Base-by-base conservation (phyloP, 768 basidiomycete species). In the Xanthoconium stramineum region DNA sequence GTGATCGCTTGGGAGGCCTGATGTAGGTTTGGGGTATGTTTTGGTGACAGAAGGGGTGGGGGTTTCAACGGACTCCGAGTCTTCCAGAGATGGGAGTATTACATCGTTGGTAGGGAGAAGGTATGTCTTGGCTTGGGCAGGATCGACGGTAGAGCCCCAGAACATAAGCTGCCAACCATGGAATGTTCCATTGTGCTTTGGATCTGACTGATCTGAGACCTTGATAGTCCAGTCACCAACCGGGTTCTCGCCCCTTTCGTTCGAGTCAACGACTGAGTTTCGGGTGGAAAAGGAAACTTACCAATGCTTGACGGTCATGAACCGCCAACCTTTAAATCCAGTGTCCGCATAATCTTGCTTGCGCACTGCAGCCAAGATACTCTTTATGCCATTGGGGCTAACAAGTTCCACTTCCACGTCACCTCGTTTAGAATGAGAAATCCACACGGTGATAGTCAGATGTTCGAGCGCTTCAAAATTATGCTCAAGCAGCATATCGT, bases 271-370 rank as follows among this genome's bases (percentile, higher is more conserved):
- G 50, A 36, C 37, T 29, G 49, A 28, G 7, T 14, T 36, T 56
- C n/a, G 45, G 19, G 47, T 55, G 12, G 24, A 61, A 36, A 55
- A 38, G 17, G 33, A 10, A 52, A 52, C 72, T 24, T 55, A 95
- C 96, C 97, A 99, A 66, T 99, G 97, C 72, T 99, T 99, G 53
- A 98, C 83, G 33, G 85, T 84, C 94, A 98, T 98, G 70, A 99
- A 99, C n/a, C 81, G 87, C 97, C 97, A 99, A 1, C 92, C 95
- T n/a, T 83, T 83, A 69, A 81, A 96, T 10, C 97, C 96, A 10
- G 77, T 79, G 6, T 65, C 69, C 17, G 81, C 85, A 37, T 69
- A 69, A 67, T 99, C 97, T 13, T 77, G 76, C 35, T 76, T 65
- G 58, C 97, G 83, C 54, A 77, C 79, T 19, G 84, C 83, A 20